Evolutionary conservation across 495 filamentous ascomycete species (phyloP).

Genomic region (Trichoderma erinaceum): DNA sequence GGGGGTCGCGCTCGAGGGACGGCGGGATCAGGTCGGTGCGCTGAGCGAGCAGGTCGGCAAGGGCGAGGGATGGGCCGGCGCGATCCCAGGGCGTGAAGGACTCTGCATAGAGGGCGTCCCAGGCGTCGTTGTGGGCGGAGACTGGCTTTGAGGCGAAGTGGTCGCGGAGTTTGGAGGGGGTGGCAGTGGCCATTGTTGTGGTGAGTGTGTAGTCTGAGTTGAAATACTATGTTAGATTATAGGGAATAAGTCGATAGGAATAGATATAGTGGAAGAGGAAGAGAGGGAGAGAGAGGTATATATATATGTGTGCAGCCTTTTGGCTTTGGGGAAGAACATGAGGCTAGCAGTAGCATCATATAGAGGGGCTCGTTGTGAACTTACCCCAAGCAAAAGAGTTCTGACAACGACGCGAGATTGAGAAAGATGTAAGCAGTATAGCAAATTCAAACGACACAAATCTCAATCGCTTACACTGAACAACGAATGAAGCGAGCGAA

Average conservation of each 20-base stretch:
- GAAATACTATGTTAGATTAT: not conserved
- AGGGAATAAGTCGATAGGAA: not conserved
- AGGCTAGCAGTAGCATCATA: too few species aligned
- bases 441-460: too few species aligned
- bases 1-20: constrained; percentile 22
- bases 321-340: too few species aligned
- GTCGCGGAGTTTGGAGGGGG: constrained; percentile 19
- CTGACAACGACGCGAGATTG: too few species aligned
- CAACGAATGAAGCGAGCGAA: too few species aligned
- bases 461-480: too few species aligned
- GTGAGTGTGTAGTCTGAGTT: not conserved
- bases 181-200: not conserved
- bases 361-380: too few species aligned
- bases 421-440: too few species aligned
- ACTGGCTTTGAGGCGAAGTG: constrained; percentile 21
- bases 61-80: constrained; percentile 57
- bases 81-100: constrained; percentile 64
- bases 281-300: too few species aligned
- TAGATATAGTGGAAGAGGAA: not conserved
- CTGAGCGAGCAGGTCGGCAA: constrained; percentile 52
- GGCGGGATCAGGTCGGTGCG: constrained; percentile 41
- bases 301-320: too few species aligned
- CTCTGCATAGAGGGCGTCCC: constrained; percentile 62
- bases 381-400: too few species aligned
- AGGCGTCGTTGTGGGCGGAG: constrained; percentile 38